These are phyloP conservation scores for Basidiobolus meristosporus DNA, from an alignment of 371 early-diverging fungal genomes.

Conservation along the genomic window DNA sequence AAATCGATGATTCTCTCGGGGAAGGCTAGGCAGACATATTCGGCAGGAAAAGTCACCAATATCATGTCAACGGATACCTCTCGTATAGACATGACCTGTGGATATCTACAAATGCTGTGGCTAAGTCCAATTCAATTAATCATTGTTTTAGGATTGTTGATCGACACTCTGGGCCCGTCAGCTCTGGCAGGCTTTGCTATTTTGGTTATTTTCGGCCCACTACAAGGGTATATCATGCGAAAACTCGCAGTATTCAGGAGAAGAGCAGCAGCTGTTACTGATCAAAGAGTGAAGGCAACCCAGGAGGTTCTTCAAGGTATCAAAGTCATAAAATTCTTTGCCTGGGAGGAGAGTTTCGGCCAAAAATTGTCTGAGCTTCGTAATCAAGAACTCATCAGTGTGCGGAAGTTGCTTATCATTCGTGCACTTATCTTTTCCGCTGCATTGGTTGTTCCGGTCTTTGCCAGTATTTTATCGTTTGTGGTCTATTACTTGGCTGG, in stretches of 20 bases:
- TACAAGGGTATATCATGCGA: constrained; percentile 11
- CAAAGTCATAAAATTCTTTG: constrained; percentile 24
- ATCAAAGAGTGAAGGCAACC: constrained; percentile 14
- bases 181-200: constrained; percentile 31
- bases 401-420: constrained; percentile 12
- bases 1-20: constrained; percentile 12
- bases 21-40: constrained; percentile 15
- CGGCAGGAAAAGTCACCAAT: constrained; percentile 47
- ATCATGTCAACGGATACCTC: constrained; percentile 51
- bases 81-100: constrained; percentile 19
- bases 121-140: constrained; percentile 17
- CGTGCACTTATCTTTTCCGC: constrained; percentile 13
- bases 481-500: constrained; percentile 11
- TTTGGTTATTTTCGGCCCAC: constrained; percentile 10
- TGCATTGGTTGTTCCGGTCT: constrained; percentile 23
- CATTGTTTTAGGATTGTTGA: constrained; percentile 20
- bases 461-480: constrained; percentile 19
- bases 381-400: constrained; percentile 22
- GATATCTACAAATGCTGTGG: constrained; percentile 24
- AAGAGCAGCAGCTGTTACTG: constrained; percentile 14
- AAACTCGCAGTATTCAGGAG: constrained; percentile 9
- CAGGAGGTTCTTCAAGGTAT: constrained; percentile 16
- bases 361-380: constrained; percentile 27
- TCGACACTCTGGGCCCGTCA: constrained; percentile 21
- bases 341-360: constrained; percentile 29